Conservation (phyloP, 2,329 filamentous ascomycete species). For the Fusarium azukiicola region DNA sequence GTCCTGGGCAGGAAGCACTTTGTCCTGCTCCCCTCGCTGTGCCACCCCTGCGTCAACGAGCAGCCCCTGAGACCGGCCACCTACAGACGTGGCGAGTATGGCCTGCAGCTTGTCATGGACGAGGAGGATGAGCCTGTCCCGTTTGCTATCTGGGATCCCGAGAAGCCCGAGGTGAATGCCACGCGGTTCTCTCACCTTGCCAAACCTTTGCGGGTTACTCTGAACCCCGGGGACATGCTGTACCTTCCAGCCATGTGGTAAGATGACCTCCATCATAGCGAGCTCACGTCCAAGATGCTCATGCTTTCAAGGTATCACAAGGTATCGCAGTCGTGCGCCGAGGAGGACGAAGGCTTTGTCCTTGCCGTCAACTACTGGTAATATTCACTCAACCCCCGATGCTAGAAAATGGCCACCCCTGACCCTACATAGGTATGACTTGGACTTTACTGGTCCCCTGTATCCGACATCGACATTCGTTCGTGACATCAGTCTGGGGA, state of each 20-base stretch:
- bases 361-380: slow-evolving; percentile 92
- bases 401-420: neutral
- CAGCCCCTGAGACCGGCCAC: slow-evolving; percentile 75
- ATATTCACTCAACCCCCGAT: slow-evolving; percentile 45
- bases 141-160: slow-evolving; percentile 88
- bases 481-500: slow-evolving; percentile 59
- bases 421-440: slow-evolving; percentile 83
- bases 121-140: slow-evolving; percentile 71
- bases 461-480: slow-evolving; percentile 82
- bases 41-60: slow-evolving; percentile 86
- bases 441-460: slow-evolving; percentile 86
- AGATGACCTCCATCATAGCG: slow-evolving; percentile 46
- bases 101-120: slow-evolving; percentile 61
- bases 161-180: slow-evolving; percentile 70
- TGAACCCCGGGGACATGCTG: slow-evolving; percentile 88
- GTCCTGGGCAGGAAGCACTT: slow-evolving; percentile 88
- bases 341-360: slow-evolving; percentile 86
- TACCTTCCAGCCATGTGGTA: slow-evolving; percentile 91
- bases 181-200: slow-evolving; percentile 81
- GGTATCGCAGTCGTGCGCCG: slow-evolving; percentile 84
- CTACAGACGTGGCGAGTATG: slow-evolving; percentile 70
- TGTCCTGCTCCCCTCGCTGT: slow-evolving; percentile 85
- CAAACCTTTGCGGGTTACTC: slow-evolving; percentile 82
- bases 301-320: slow-evolving; percentile 85
- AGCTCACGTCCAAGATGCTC: neutral